phyloP scores from a whole-genome alignment of 331 rosid species.

The Malus hybrid region DNA sequence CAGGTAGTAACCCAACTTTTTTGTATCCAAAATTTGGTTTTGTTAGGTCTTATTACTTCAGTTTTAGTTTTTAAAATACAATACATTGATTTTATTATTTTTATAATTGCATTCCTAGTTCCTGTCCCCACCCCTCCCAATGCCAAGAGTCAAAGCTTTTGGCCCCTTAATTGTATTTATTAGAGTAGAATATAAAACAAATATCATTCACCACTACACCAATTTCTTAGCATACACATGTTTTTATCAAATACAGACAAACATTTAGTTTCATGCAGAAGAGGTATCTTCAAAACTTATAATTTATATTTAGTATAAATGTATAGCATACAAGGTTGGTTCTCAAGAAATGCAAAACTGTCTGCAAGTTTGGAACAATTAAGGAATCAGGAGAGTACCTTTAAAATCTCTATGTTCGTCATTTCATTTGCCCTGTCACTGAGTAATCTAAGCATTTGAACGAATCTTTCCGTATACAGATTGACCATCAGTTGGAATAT shows the following conservation, averaged over 20 bases:
- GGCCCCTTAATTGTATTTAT: background rate
- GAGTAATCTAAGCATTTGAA: slow-evolving; percentile 94
- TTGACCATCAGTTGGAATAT: slow-evolving; percentile 96
- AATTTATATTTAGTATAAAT: background rate
- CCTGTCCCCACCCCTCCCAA: background rate
- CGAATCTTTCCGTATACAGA: slow-evolving; percentile 91
- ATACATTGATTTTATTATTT: background rate
- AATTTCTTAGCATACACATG: background rate
- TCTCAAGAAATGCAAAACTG: background rate
- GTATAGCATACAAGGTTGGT: background rate
- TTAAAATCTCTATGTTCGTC: slow-evolving; percentile 87
- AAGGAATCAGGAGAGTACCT: slow-evolving; percentile 46
- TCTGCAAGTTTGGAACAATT: slow-evolving; percentile 7
- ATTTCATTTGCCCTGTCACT: slow-evolving; percentile 84
- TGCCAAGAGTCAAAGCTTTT: background rate
- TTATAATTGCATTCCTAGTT: background rate
- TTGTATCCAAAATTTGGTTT: background rate
- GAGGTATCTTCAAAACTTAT: background rate
- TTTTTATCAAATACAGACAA: background rate
- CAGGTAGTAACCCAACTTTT: background rate
- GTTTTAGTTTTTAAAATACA: background rate
- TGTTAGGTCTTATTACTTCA: background rate
- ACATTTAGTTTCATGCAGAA: background rate
- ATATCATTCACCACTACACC: background rate
- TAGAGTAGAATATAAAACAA: background rate